A percentile compares a stretch with the other conserved stretches of the same genome.
phyloP scores from a whole-genome alignment of 1,284 basidiomycete genomes.

The Malassezia vespertilionis region DNA sequence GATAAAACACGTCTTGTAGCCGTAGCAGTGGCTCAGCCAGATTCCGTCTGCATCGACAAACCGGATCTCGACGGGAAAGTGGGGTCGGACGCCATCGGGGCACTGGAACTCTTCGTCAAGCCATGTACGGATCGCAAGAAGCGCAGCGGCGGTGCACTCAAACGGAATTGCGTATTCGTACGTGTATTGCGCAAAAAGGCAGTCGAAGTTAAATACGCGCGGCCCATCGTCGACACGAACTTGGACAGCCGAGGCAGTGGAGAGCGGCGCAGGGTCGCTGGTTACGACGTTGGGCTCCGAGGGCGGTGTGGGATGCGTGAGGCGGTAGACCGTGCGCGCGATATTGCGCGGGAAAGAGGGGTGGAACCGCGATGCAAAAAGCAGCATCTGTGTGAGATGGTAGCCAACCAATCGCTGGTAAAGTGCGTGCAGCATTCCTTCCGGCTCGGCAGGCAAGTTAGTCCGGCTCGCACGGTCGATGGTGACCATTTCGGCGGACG shows the following conservation, averaged over 20 bases:
- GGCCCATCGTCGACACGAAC: constrained; percentile 33
- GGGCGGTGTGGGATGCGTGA: constrained; percentile 17
- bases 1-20: constrained; percentile 75
- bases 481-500: constrained; percentile 63
- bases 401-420: constrained; percentile 17
- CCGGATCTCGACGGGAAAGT: constrained; percentile 88
- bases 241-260: constrained; percentile 16
- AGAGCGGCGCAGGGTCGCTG: neutral
- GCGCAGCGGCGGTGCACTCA: constrained; percentile 53
- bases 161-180: constrained; percentile 80
- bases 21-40: constrained; percentile 78
- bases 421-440: constrained; percentile 1
- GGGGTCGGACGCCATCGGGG: constrained; percentile 65
- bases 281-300: neutral
- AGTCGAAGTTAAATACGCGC: constrained; percentile 46
- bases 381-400: constrained; percentile 20
- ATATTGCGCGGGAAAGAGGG: constrained; percentile 10
- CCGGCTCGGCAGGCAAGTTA: constrained; percentile 54
- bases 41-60: constrained; percentile 82
- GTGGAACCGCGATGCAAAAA: constrained; percentile 21
- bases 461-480: constrained; percentile 67
- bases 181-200: constrained; percentile 44
- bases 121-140: constrained; percentile 67
- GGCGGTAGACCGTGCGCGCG: constrained; percentile 13
- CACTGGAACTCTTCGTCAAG: constrained; percentile 57